phyloP scores from a whole-genome alignment of 352 stramenopile genomes.

The Pythium volutum region DNA sequence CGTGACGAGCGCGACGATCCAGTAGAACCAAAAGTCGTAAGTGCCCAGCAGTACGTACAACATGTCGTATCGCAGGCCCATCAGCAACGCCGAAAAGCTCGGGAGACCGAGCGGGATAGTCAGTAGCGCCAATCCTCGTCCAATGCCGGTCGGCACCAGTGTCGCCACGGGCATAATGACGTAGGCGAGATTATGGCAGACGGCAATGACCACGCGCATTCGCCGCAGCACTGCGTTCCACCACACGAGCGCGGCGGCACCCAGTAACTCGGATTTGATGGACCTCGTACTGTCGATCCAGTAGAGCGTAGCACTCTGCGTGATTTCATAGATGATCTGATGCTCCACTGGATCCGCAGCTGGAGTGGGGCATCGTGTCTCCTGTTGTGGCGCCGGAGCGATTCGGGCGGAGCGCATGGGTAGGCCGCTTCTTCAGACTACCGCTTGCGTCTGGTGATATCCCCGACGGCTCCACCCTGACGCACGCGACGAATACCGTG shows the following conservation, averaged over 20 bases:
- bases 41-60: constrained; percentile 13
- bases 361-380: background rate
- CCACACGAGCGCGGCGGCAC: background rate
- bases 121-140: background rate
- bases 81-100: background rate
- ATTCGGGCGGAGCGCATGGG: background rate
- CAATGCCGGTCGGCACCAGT: background rate
- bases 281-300: background rate
- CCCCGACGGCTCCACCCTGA: no score
- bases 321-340: background rate
- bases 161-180: background rate
- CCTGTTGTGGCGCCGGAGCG: background rate
- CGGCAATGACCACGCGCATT: background rate
- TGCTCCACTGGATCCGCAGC: background rate
- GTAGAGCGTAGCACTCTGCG: background rate
- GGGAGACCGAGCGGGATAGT: background rate
- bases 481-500: no score
- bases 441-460: no score
- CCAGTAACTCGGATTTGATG: constrained; percentile 8
- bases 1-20: constrained; percentile 2
- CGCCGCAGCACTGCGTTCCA: background rate
- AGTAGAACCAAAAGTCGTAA: constrained; percentile 21
- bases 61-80: constrained; percentile 9
- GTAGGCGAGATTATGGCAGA: constrained; percentile 7
- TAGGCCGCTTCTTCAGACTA: no score